phyloP scores from a whole-genome alignment of 1,284 basidiomycete genomes.

The Cryptococcus sp. region DNA sequence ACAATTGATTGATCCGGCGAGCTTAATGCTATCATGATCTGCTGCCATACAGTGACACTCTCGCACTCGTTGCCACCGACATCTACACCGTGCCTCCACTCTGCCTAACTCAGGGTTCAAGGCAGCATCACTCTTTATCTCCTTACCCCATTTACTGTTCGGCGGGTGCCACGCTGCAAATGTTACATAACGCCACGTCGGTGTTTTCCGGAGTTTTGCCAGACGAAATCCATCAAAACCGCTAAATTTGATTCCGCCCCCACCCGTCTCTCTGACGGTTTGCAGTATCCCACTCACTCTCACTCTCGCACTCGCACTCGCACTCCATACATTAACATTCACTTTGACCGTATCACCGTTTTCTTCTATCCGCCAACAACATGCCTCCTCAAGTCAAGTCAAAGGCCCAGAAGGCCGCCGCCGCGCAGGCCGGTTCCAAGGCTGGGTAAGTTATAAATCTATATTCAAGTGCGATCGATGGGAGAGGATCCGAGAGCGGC shows the following conservation, averaged over 20 bases:
- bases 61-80: neutral
- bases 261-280: neutral
- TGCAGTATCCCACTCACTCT: neutral
- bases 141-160: too few species aligned
- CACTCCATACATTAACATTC: neutral
- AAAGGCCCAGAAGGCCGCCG: constrained; percentile 55
- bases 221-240: neutral
- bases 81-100: neutral
- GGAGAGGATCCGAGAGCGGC: neutral
- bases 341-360: neutral
- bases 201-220: neutral
- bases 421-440: constrained; percentile 54
- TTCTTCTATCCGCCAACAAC: constrained; percentile 14
- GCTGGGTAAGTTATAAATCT: constrained; percentile 47
- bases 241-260: neutral
- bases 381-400: constrained; percentile 52
- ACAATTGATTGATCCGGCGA: too few species aligned
- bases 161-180: too few species aligned
- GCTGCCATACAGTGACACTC: neutral
- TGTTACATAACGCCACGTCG: neutral
- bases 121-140: too few species aligned
- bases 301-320: neutral
- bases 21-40: too few species aligned
- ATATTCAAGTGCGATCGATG: neutral
- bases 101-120: neutral